Evolutionary conservation across 2,329 filamentous ascomycete genomes (phyloP), one percentile per base, ranked within the genome.

Genomic region (Hypoxylon sp.): DNA sequence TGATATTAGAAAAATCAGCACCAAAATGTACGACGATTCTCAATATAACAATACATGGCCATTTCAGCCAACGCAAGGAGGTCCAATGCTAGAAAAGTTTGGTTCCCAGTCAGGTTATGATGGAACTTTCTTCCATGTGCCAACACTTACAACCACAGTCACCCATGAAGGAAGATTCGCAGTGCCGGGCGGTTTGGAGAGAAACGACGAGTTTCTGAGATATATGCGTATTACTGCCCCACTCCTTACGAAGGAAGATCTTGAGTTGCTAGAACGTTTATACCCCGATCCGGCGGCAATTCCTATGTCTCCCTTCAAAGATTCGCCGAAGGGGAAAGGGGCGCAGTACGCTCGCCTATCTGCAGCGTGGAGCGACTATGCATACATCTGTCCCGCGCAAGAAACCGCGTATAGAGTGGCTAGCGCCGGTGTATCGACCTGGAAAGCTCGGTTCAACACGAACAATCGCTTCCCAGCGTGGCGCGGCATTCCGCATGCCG

Each of bases 51-150:
- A 82, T 25, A 84, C 81, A 0, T 85, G 83, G 83, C 83, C 83
- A 0, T 85, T 82, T 73, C 83, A 85, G 55, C 83, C 83, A 0
- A 80, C 80, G 0, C 81, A 82, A 0, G 82, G 82, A 0, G 83
- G 82, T 0, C 80, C 80, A 0, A 62, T 85, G 0, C 75, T 85
- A 2, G 83, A 85, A 69, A 84, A 83, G 59, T 77, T 80, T 4
- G 83, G 83, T 17, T 84, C 83, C 0, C 79, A 71, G 65, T 80
- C 72, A 65, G 80, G 73, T 49, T 75, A 76, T n/a, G 79, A 81
- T 5, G 78, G 73, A 2, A 79, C 76, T 1, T 81, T 81, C 63
- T 78, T 77, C 63, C 76, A 76, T 17, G 74, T 81, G 0, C 80
- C 79, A 0, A 74, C 74, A 0, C 77, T 81, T n/a, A 82, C 75